Conservation (phyloP, 1,139 yeast genomes). For the Suhomyces bokatorum region DNA sequence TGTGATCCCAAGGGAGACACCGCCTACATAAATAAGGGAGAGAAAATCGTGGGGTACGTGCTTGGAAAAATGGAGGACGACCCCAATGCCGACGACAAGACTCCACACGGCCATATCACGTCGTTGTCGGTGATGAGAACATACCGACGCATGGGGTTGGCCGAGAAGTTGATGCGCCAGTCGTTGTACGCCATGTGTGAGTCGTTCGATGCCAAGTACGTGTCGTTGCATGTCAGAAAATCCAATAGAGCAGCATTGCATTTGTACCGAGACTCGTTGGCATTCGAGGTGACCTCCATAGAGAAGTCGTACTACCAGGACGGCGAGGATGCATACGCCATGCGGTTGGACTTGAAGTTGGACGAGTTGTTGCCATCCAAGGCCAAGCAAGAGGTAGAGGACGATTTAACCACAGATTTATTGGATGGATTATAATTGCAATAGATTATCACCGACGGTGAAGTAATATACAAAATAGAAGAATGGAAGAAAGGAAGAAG, state of each 20-base stretch:
- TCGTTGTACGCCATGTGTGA: slow-evolving; percentile 78
- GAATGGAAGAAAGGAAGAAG: slow-evolving; percentile 1
- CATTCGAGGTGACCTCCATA: slow-evolving; percentile 76
- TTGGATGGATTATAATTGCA: slow-evolving; percentile 17
- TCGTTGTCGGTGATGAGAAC: slow-evolving; percentile 94
- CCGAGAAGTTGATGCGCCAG: slow-evolving; percentile 91
- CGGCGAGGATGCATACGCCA: slow-evolving; percentile 98
- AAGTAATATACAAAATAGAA: slow-evolving; percentile 9
- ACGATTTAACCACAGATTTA: slow-evolving; percentile 51
- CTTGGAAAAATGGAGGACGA: slow-evolving; percentile 97
- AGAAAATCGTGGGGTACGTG: slow-evolving; percentile 90
- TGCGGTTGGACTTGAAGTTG: slow-evolving; percentile 66
- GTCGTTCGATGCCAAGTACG: slow-evolving; percentile 78
- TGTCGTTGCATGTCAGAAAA: slow-evolving; percentile 89
- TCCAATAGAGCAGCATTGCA: slow-evolving; percentile 94
- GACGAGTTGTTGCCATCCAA: slow-evolving; percentile 62
- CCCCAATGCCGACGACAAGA: slow-evolving; percentile 67
- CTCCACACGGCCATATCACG: slow-evolving; percentile 93
- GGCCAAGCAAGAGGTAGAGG: slow-evolving; percentile 49
- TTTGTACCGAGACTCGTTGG: slow-evolving; percentile 81
- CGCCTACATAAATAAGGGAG: slow-evolving; percentile 62
- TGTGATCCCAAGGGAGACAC: slow-evolving; percentile 53
- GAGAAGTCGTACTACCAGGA: slow-evolving; percentile 92
- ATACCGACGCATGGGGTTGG: slow-evolving; percentile 91
- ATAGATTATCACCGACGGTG: slow-evolving; percentile 2